Conservation (phyloP, 139 green algal species). For the Zygnema circumcarinatum region DNA sequence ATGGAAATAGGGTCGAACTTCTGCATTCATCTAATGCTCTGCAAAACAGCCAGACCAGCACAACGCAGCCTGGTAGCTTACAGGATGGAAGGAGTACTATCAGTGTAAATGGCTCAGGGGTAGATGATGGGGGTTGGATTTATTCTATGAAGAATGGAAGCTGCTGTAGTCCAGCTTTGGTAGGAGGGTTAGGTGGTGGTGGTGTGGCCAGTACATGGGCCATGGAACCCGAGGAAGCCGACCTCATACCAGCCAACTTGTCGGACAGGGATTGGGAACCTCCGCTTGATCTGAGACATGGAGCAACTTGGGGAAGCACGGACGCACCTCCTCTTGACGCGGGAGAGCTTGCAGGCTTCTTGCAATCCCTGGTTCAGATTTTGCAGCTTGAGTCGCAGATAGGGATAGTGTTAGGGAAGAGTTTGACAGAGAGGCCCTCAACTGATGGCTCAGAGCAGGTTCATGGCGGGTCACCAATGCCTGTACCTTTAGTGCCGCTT, state of each 20-base stretch:
- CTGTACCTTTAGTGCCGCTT: neutral
- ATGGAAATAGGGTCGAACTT: neutral
- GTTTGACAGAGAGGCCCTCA: neutral
- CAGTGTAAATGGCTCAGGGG: neutral
- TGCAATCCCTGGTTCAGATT: slow-evolving; percentile 16
- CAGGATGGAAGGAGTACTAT: neutral
- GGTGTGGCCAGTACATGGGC: neutral
- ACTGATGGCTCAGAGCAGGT: neutral
- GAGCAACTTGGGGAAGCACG: neutral
- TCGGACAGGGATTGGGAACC: neutral
- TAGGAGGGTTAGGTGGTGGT: neutral
- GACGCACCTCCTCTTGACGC: neutral
- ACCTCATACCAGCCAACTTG: neutral
- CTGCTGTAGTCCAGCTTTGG: neutral
- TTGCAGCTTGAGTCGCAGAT: neutral
- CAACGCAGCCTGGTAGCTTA: neutral
- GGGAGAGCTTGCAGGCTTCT: slow-evolving; percentile 3
- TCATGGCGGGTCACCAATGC: neutral
- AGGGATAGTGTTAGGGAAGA: neutral
- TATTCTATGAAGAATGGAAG: neutral
- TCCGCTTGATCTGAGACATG: neutral
- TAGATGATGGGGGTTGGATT: neutral
- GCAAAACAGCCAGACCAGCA: neutral
- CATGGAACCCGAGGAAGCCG: neutral
- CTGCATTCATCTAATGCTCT: neutral